Evolutionary conservation across 2,329 filamentous ascomycete species (phyloP).

Genomic region (Aspergillus transmontanensis): DNA sequence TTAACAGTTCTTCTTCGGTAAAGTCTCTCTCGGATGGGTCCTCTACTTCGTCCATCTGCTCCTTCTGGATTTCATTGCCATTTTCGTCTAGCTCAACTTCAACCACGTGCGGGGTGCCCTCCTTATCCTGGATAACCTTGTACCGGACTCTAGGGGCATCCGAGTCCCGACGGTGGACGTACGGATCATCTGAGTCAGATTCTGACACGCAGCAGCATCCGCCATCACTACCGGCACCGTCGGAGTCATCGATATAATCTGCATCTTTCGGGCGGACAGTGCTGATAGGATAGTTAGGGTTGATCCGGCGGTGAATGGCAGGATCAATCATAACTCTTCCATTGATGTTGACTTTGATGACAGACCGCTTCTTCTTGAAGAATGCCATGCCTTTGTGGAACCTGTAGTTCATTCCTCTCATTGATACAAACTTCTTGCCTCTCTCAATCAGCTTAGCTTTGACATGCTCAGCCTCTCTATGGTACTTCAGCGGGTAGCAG

Average conservation of each 20-base stretch:
- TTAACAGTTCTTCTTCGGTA: constrained; percentile 79
- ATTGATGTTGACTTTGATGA: constrained; percentile 81
- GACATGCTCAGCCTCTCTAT: constrained; percentile 69
- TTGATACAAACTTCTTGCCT: constrained; percentile 78
- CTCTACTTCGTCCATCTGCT: constrained; percentile 57
- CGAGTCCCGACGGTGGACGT: constrained; percentile 39
- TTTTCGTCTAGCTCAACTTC: constrained; percentile 59
- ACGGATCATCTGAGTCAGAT: constrained; percentile 40
- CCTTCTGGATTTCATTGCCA: constrained; percentile 56
- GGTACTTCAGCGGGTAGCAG: constrained; percentile 78
- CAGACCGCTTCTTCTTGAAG: constrained; percentile 74
- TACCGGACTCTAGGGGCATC: constrained; percentile 45
- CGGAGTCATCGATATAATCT: constrained; percentile 57
- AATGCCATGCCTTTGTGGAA: constrained; percentile 83
- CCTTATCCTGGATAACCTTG: constrained; percentile 58
- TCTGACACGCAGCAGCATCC: constrained; percentile 42
- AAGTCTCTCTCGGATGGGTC: constrained; percentile 57
- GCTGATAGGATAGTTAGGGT: constrained; percentile 81
- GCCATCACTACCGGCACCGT: constrained; percentile 44
- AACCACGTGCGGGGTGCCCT: constrained; percentile 55
- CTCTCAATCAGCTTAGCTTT: constrained; percentile 71
- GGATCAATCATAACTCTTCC: constrained; percentile 88
- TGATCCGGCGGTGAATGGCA: constrained; percentile 77
- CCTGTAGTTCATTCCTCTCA: constrained; percentile 83
- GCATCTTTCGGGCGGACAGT: constrained; percentile 72